Percentiles rank a stretch among this genome's conserved stretches.
Conservation (phyloP, 371 early-diverging fungal genomes). For the Zopfochytrium polystomum region DNA sequence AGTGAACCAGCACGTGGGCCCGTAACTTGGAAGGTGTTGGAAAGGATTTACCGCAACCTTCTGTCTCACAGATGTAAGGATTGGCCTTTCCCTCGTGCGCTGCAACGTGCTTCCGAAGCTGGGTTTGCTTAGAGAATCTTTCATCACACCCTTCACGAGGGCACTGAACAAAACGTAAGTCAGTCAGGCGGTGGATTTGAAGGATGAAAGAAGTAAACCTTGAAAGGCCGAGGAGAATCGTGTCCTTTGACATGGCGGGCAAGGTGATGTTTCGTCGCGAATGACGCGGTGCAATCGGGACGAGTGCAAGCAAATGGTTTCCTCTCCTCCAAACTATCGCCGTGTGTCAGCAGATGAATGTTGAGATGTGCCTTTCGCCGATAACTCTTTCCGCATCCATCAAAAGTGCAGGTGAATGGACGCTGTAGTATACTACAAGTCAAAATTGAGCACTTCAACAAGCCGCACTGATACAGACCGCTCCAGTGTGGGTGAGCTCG, state of each 20-base stretch:
- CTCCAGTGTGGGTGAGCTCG: too few relatives aligned
- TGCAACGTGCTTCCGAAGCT: conserved; percentile 55
- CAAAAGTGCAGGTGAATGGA: conserved; percentile 53
- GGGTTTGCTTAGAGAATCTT: conserved; percentile 54
- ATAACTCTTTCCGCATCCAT: conserved; percentile 59
- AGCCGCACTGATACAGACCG: too few relatives aligned
- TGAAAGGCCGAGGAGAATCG: conserved; percentile 34
- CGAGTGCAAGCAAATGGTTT: conserved; percentile 41
- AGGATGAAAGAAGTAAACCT: conserved; percentile 28
- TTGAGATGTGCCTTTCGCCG: conserved; percentile 51
- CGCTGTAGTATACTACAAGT: conserved; percentile 42
- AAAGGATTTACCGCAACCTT: conserved; percentile 52
- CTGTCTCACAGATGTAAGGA: conserved; percentile 46
- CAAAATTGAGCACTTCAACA: too few relatives aligned
- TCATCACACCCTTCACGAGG: conserved; percentile 52
- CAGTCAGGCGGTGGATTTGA: too few relatives aligned
- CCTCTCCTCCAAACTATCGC: conserved; percentile 29
- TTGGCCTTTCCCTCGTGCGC: conserved; percentile 43
- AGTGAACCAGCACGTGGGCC: conserved; percentile 55
- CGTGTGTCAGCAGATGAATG: conserved; percentile 57
- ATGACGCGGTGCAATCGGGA: conserved; percentile 37
- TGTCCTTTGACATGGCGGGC: conserved; percentile 47
- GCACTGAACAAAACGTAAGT: conserved; percentile 42
- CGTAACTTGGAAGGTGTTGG: conserved; percentile 52
- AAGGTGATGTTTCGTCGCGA: conserved; percentile 45